Evolutionary conservation across 106 monocot species (phyloP), one percentile per base, ranked within the genome.

Genomic region (Agapanthus africanus): DNA sequence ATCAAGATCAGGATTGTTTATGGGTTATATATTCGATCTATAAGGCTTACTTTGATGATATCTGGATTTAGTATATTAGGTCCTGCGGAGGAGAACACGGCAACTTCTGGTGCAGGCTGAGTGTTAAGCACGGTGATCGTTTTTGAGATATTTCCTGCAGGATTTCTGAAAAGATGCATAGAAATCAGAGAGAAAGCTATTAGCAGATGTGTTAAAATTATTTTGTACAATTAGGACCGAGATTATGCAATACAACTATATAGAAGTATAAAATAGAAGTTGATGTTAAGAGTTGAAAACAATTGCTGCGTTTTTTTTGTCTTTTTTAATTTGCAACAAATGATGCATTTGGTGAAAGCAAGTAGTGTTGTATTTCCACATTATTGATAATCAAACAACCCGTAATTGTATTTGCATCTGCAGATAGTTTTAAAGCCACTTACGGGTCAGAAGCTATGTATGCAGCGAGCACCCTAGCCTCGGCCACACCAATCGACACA

Each of bases 41-140:
- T n/a, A 4, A n/a, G 19, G 0, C 37, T 35, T 69, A 69, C 69
- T 47, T 69, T 69, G 32, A 69, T 69, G 33, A 69, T 69, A 47
- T 52, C 69, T 51, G 69, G 69, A 69, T 49, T 69, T 19, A 34
- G 30, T 11, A 15, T 7, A 52, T 28, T 51, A 41, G 69, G 69
- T n/a, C 69, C 69, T 33, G 21, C 27, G 14, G 69, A 69, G 1
- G 69, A 69, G 19, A 69, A 69, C 4, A 23, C 11, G 7, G 69
- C 50, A 13, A 69, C 31, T 16, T 52, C 34, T 9, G 69, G 69
- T 11, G 49, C 69, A 35, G 49, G 50, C 1, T 47, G 0, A 2
- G 19, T n/a, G 32, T 21, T 51, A 2, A 52, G 18, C 16, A 51
- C 35, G 19, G 35, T 52, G 7, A 33, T 28, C 22, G 69, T 69